Evolutionary conservation across 2,329 filamentous ascomycete genomes (phyloP), one percentile per base, ranked within the genome.

Genomic region (Aspergillus fijiensis): DNA sequence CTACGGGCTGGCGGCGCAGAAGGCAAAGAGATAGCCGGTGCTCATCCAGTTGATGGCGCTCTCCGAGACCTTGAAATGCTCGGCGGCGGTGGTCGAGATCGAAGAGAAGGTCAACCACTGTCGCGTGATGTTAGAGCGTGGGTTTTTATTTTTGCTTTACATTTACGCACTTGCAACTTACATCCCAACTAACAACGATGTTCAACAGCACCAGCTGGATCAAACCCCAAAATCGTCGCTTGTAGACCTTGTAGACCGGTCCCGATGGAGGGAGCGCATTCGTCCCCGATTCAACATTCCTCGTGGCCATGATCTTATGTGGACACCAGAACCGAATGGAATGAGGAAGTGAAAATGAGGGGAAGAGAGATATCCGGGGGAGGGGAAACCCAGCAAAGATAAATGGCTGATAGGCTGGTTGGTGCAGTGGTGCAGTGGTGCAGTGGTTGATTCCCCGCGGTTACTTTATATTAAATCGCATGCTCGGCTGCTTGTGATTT

Each of bases 61-160:
- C 70, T 93, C 87, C 35, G 83, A 84, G 12, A 93, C 90, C 55
- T 79, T 67, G 72, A 96, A 98, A 79, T 92, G 96, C 25, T 81
- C 68, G 0, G 92, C 87, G 1, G 91, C 84, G 23, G 88, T 86
- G 35, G 85, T 85, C 1, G 91, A 91, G 33, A 96, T 88, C 47
- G 94, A 89, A 2, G 93, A 89, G 76, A 92, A 97, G 6, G 92
- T 95, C 68, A 98, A 85, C 94, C 94, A 98, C 91, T 92, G 31
- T 25, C 23, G 16, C 25, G 27, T 25, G 33, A n/a, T 27, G 27
- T 12, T 21, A 21, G 25, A 31, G 31, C 14, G 27, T 49, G 35
- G 21, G 50, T 11, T 50, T n/a, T 53, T 29, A 16, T 14, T 4
- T 16, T 16, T 16, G 0, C 33, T 35, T 16, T 16, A 2, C 33